A percentile compares a stretch with the other conserved stretches of the same genome.
Evolutionary conservation across 1,139 yeast genomes (phyloP).

Genomic region (Wickerhamomyces sp.): DNA sequence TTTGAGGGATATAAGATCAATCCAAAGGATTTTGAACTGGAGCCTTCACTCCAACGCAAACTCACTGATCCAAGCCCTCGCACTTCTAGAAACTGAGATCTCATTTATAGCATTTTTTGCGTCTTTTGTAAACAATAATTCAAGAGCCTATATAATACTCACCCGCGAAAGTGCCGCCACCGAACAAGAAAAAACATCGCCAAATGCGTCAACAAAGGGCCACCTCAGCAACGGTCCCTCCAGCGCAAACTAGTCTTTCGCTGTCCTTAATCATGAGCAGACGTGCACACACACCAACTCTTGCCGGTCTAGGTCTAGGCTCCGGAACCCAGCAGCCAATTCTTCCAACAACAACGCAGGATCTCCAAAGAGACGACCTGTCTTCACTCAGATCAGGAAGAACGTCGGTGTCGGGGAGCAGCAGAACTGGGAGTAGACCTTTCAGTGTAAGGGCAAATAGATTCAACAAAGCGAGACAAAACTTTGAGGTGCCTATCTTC

Average conservation of each 20-base stretch:
- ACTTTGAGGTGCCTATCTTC: constrained; percentile 33
- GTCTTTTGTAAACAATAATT: no score
- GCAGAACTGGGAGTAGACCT: constrained; percentile 4
- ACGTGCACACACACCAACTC: constrained; percentile 13
- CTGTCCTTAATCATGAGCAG: no score
- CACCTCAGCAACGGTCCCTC: no score
- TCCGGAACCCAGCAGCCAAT: constrained; percentile 5
- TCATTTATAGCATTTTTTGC: no score
- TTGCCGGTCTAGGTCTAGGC: constrained; percentile 7
- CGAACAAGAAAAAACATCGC: no score
- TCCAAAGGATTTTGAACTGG: no score
- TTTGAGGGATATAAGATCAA: constrained; percentile 1
- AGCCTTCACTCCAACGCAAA: neutral
- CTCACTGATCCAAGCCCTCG: constrained; percentile 5
- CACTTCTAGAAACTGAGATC: neutral
- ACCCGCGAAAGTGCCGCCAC: no score
- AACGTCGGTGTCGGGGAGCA: constrained; percentile 7
- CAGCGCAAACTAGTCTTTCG: no score
- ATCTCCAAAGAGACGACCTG: constrained; percentile 16
- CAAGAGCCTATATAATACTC: no score
- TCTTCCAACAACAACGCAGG: constrained; percentile 15
- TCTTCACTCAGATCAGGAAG: constrained; percentile 21
- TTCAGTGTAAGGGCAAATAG: constrained; percentile 8
- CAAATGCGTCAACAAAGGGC: no score
- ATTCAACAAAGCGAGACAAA: constrained; percentile 5